phyloP scores from a whole-genome alignment of 345 rosid genomes.

The Gynandropsis gynandra region DNA sequence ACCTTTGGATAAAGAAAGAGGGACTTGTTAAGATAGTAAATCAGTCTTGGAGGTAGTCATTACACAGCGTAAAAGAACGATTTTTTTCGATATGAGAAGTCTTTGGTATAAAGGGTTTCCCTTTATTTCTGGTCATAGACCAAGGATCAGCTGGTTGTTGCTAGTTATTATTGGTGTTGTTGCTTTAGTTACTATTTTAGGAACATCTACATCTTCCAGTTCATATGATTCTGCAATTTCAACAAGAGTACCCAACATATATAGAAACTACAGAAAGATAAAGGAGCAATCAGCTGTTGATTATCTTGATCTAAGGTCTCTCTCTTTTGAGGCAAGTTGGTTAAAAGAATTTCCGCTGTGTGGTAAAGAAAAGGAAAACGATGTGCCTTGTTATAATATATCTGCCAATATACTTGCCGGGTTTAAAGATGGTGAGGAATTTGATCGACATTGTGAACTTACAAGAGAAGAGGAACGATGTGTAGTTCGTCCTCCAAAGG shows the following conservation, averaged over 20 bases:
- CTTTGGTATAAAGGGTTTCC: slow-evolving; percentile 57
- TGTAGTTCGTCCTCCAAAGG: slow-evolving; percentile 88
- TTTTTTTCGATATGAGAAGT: slow-evolving; percentile 85
- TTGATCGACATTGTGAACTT: slow-evolving; percentile 83
- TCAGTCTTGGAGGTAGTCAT: slow-evolving; percentile 8
- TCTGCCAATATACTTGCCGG: slow-evolving; percentile 68
- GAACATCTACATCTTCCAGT: slow-evolving; percentile 57
- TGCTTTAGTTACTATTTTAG: slow-evolving; percentile 57
- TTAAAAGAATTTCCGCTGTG: slow-evolving; percentile 62
- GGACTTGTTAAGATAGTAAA: slow-evolving; percentile 26
- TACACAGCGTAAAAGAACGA: too few species aligned
- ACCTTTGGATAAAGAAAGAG: slow-evolving; percentile 26
- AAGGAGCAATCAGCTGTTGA: slow-evolving; percentile 91
- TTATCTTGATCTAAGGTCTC: slow-evolving; percentile 65
- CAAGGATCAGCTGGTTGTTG: slow-evolving; percentile 53
- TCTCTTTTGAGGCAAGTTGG: slow-evolving; percentile 44
- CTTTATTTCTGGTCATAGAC: slow-evolving; percentile 60
- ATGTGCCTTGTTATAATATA: slow-evolving; percentile 84
- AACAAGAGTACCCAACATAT: slow-evolving; percentile 42
- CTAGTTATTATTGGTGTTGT: slow-evolving; percentile 56
- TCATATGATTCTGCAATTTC: slow-evolving; percentile 41
- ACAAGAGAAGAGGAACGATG: slow-evolving; percentile 45
- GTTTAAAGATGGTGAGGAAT: slow-evolving; percentile 75
- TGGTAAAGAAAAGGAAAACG: slow-evolving; percentile 84
- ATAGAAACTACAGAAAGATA: slow-evolving; percentile 70